phyloP scores from a whole-genome alignment of 495 filamentous ascomycete species.

The Parathielavia appendiculata region DNA sequence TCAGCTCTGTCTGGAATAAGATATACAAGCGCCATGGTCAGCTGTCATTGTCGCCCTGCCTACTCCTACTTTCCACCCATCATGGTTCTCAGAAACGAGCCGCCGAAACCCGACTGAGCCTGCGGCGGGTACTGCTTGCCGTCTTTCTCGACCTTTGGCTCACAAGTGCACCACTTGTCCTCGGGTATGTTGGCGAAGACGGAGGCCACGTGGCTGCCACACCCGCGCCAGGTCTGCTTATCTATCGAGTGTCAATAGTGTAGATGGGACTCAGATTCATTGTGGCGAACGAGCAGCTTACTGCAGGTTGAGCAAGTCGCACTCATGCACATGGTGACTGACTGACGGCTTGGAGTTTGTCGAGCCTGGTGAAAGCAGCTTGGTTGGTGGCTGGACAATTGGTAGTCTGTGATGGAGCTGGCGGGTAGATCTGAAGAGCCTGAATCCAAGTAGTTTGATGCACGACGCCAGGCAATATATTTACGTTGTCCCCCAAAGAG shows the following conservation, averaged over 20 bases:
- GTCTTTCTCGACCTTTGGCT: slow-evolving; percentile 51
- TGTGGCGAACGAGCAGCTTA: slow-evolving; percentile 18
- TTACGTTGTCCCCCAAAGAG: too few relatives aligned
- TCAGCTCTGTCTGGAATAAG: not conserved
- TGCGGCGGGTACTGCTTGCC: slow-evolving; percentile 62
- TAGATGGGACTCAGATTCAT: not conserved
- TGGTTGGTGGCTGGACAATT: not conserved
- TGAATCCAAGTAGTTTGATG: too few relatives aligned
- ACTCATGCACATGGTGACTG: slow-evolving; percentile 40
- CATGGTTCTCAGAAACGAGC: not conserved
- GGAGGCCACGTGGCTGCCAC: slow-evolving; percentile 56
- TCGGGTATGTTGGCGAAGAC: slow-evolving; percentile 56
- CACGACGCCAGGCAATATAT: too few relatives aligned
- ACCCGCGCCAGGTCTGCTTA: slow-evolving; percentile 63
- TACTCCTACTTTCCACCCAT: not conserved
- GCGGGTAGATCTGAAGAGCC: too few relatives aligned
- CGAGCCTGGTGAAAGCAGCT: too few relatives aligned
- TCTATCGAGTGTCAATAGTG: slow-evolving; percentile 37
- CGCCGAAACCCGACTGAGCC: slow-evolving; percentile 16
- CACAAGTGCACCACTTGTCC: slow-evolving; percentile 55
- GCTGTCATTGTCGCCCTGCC: not conserved
- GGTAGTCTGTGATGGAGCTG: not conserved
- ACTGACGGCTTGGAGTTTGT: too few relatives aligned
- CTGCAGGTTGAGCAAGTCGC: slow-evolving; percentile 39
- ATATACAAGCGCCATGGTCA: not conserved